A percentile compares a stretch with the other conserved stretches of the same genome.
Conservation (phyloP, 129 eudicot species). For the Chrysanthemum makinoi region DNA sequence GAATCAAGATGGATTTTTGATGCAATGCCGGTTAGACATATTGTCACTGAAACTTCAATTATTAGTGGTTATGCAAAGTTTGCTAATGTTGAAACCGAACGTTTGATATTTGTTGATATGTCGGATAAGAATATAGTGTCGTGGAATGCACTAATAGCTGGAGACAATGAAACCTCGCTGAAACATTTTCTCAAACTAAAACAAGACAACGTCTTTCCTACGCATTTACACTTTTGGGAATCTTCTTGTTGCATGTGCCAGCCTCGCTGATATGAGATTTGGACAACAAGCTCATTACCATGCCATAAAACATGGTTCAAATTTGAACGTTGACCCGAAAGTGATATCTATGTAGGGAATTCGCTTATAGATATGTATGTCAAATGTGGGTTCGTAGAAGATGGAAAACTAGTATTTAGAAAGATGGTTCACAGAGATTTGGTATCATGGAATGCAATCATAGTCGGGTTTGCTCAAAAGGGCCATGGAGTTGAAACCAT, state of each 20-base stretch:
- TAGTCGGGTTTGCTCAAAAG: too few relatives aligned
- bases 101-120: too few relatives aligned
- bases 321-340: slow-evolving; percentile 37
- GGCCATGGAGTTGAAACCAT: too few relatives aligned
- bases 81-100: too few relatives aligned
- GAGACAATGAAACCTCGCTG: slow-evolving; percentile 35
- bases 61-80: too few relatives aligned
- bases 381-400: slow-evolving; percentile 33
- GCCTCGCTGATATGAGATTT: slow-evolving; percentile 33
- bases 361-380: slow-evolving; percentile 42
- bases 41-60: too few relatives aligned
- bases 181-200: slow-evolving; percentile 32
- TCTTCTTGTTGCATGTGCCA: slow-evolving; percentile 40
- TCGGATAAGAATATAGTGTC: too few relatives aligned
- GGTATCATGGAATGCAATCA: too few relatives aligned
- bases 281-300: slow-evolving; percentile 46
- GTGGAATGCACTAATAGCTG: neutral
- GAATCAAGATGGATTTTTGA: too few relatives aligned
- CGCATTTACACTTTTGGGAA: slow-evolving; percentile 46
- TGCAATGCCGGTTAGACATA: too few relatives aligned
- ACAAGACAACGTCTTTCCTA: slow-evolving; percentile 30
- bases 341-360: slow-evolving; percentile 43
- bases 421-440: too few relatives aligned
- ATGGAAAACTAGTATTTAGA: too few relatives aligned
- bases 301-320: slow-evolving; percentile 37